Evolutionary conservation across 768 basidiomycete species (phyloP), one percentile per base, ranked within the genome.

Genomic region (Boletus rubescentipes): DNA sequence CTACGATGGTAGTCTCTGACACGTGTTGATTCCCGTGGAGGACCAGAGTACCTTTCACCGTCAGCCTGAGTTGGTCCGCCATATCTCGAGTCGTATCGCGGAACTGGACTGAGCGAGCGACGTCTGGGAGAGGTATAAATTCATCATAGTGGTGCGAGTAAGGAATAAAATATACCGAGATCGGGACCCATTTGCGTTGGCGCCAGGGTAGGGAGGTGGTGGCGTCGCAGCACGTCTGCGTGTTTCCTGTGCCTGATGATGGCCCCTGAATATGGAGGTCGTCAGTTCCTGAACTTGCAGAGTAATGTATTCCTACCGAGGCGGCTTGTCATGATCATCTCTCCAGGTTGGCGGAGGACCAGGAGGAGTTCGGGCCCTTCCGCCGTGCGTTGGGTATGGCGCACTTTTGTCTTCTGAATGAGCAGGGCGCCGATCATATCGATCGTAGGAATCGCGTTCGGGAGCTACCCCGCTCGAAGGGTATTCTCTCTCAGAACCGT

Each of bases 71-170:
- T 67, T 44, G 78, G 65, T 61, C 84, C 84, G 37, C 73, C 67
- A 46, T 86, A 84, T 69, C 85, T 86, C 46, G 73, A 69, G 21
- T 69, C 63, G 45, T 81, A 73, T 39, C 82, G 76, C 52, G 79
- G 72, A 56, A 80, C 78, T 55, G 81, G 82, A 61, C 89, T 91
- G 62, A 83, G 78, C 32, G 89, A 91, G 48, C 89, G 85, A 61
- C 89, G 85, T 53, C 87, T 87, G 55, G 29, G 21, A 48, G 18
- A 47, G 10, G 8, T 4, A 41, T 54, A 21, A 56, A 18, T 15
- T n/a, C 5, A 21, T n/a, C 2, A 20, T 0, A 16, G 3, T 12
- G 5, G 23, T 2, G n/a, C 40, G 20, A 55, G 49, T 5, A 55
- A 37, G 26, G 16, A 45, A 39, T 41, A 45, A 41, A n/a, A 26